Conservation (phyloP, 306 rosid species). For the Urtica urens region DNA sequence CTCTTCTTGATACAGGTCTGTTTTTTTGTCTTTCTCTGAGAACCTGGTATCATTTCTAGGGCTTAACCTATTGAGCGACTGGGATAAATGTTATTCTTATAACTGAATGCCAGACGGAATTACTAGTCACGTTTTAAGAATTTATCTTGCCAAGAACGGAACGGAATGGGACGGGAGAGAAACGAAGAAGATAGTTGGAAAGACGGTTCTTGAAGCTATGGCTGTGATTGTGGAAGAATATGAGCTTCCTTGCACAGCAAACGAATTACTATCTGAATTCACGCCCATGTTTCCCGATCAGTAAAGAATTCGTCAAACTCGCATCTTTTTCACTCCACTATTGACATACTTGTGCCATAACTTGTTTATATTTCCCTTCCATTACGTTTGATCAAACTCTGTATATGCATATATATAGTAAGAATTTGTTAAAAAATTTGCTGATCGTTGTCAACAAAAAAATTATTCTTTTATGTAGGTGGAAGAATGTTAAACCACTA, state of each 20-base stretch:
- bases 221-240: slow-evolving; percentile 59
- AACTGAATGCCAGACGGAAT: slow-evolving; percentile 47
- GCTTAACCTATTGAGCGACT: no score
- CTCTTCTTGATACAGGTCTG: slow-evolving; percentile 67
- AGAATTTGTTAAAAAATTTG: slow-evolving; percentile 4
- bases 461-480: slow-evolving; percentile 49
- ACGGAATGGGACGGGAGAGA: slow-evolving; percentile 96
- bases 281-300: slow-evolving; percentile 51
- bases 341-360: no score
- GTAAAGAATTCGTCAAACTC: slow-evolving; percentile 24
- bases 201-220: slow-evolving; percentile 60
- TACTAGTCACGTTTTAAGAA: slow-evolving; percentile 43
- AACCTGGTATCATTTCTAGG: not conserved
- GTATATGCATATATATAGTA: no score
- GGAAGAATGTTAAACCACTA: slow-evolving; percentile 69
- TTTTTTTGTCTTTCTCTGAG: not conserved
- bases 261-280: slow-evolving; percentile 50
- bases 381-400: no score
- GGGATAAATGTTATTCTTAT: not conserved
- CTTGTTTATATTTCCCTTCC: no score
- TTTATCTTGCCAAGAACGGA: slow-evolving; percentile 43
- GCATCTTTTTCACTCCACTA: no score
- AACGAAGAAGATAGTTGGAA: slow-evolving; percentile 47
- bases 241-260: slow-evolving; percentile 58
- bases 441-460: slow-evolving; percentile 13